Conservation (phyloP, 495 filamentous ascomycete genomes). For the Glutinoglossum americanum region DNA sequence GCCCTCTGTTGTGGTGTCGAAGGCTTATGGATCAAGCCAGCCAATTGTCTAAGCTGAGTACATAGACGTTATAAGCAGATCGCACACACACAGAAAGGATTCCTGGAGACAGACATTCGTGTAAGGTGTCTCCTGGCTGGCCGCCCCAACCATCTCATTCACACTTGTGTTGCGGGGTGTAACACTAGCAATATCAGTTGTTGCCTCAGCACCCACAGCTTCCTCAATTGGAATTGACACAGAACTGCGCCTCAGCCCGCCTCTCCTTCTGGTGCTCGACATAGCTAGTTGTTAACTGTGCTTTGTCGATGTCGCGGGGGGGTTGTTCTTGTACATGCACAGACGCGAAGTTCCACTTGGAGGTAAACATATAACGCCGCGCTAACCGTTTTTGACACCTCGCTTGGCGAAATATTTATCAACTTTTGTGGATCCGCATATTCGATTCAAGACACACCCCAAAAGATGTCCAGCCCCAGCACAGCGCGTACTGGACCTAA, state of each 20-base stretch:
- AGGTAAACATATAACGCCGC: neutral
- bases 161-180: constrained; percentile 18
- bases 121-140: constrained; percentile 14
- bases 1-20: constrained; percentile 15
- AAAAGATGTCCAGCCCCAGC: constrained; percentile 16
- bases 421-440: no score
- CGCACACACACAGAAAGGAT: neutral
- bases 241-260: neutral
- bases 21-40: constrained; percentile 16
- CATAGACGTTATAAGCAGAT: constrained; percentile 1
- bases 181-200: constrained; percentile 3
- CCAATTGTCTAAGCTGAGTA: constrained; percentile 16
- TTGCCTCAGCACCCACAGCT: constrained; percentile 7
- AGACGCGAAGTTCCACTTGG: neutral
- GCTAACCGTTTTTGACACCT: neutral
- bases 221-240: constrained; percentile 6
- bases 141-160: constrained; percentile 6
- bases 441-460: no score
- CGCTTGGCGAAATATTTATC: neutral
- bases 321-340: no score
- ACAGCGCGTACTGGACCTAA: constrained; percentile 9
- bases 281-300: neutral
- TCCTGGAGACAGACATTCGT: constrained; percentile 11
- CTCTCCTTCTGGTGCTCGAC: neutral
- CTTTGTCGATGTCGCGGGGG: neutral